Evolutionary conservation across 345 rosid genomes (phyloP).

Genomic region (Populus tremula): DNA sequence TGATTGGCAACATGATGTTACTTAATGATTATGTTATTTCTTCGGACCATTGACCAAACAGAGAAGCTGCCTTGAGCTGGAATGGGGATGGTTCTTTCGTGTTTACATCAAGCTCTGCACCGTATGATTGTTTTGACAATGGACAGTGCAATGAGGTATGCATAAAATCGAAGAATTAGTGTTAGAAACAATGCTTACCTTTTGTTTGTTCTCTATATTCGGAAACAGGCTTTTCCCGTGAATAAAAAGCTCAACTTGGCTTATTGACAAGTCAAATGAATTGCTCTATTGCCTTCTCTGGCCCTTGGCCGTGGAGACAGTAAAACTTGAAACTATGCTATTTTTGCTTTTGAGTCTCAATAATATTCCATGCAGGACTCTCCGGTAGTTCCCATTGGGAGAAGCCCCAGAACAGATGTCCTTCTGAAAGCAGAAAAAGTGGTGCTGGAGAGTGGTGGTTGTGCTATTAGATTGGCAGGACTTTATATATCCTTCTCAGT

Average conservation of each 20-base stretch:
- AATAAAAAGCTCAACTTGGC: background rate
- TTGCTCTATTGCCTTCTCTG: background rate
- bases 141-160: conserved; percentile 50
- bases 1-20: too few species aligned
- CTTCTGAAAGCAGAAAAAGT: conserved; percentile 79
- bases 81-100: conserved; percentile 82
- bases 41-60: conserved; percentile 30
- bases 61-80: conserved; percentile 87
- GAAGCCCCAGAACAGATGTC: conserved; percentile 81
- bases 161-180: background rate
- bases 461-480: conserved; percentile 82
- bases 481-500: conserved; percentile 83
- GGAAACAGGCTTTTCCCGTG: background rate
- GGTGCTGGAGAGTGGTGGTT: conserved; percentile 70
- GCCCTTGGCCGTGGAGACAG: background rate
- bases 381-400: conserved; percentile 74
- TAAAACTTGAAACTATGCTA: background rate
- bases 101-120: conserved; percentile 89
- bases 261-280: background rate
- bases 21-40: background rate
- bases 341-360: background rate
- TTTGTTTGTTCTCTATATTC: background rate
- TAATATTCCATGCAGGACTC: conserved; percentile 55
- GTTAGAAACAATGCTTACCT: background rate
- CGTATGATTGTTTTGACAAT: conserved; percentile 71